Evolutionary conservation across 2,329 filamentous ascomycete species (phyloP).

Genomic region (Diaporthe sp.): DNA sequence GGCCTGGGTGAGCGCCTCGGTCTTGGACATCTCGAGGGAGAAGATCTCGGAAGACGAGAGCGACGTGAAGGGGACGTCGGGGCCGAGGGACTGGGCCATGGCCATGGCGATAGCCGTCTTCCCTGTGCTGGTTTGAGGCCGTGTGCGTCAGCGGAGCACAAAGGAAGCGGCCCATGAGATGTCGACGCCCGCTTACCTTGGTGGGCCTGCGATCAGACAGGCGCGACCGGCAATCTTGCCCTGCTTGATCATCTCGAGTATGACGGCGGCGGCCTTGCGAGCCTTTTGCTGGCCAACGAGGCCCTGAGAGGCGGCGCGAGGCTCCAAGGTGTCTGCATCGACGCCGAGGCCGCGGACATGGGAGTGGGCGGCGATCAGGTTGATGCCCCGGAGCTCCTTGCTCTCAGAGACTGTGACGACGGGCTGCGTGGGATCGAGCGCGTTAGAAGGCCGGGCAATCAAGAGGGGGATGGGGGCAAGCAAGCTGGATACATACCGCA

Average conservation of each 20-base stretch:
- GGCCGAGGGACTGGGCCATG: slow-evolving; percentile 94
- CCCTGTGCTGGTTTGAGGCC: slow-evolving; percentile 75
- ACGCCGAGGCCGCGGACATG: slow-evolving; percentile 97
- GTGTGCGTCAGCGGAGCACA: slow-evolving; percentile 8
- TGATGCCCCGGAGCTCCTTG: slow-evolving; percentile 95
- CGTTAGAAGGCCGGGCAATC: background rate
- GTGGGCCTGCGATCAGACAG: slow-evolving; percentile 93
- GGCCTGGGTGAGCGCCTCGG: slow-evolving; percentile 96
- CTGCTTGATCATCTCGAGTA: slow-evolving; percentile 98
- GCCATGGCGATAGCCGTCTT: slow-evolving; percentile 99
- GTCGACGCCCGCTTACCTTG: slow-evolving; percentile 65
- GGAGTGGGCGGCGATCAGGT: slow-evolving; percentile 97
- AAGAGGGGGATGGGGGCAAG: background rate
- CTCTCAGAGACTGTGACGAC: slow-evolving; percentile 88
- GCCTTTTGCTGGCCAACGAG: slow-evolving; percentile 97
- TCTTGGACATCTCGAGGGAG: slow-evolving; percentile 99
- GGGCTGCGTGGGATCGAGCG: slow-evolving; percentile 51
- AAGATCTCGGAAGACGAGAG: slow-evolving; percentile 97
- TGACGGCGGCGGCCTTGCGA: slow-evolving; percentile 93
- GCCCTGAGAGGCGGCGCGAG: slow-evolving; percentile 86
- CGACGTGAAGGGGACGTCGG: slow-evolving; percentile 96
- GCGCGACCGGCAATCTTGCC: slow-evolving; percentile 97
- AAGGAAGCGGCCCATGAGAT: background rate
- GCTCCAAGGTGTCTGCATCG: slow-evolving; percentile 90
- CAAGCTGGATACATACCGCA: slow-evolving; percentile 33